phyloP scores from a whole-genome alignment of 2,329 filamentous ascomycete genomes.

The Zymoseptoria passerinii region DNA sequence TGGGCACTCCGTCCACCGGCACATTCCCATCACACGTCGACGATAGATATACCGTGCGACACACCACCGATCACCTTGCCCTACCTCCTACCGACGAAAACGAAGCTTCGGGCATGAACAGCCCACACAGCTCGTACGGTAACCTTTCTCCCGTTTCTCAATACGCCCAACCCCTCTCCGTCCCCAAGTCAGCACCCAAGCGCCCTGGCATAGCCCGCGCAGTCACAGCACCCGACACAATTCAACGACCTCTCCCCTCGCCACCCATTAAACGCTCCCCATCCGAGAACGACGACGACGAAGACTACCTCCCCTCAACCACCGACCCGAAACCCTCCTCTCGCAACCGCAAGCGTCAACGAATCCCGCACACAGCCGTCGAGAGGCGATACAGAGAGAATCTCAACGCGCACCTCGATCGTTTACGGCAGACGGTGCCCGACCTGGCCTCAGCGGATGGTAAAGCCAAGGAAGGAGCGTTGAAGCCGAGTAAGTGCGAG shows the following conservation, averaged over 20 bases:
- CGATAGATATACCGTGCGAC: slow-evolving; percentile 17
- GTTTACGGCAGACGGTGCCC: slow-evolving; percentile 27
- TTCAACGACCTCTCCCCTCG: slow-evolving; percentile 10
- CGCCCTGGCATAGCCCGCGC: slow-evolving; percentile 19
- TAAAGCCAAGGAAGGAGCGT: slow-evolving; percentile 12
- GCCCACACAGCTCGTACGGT: slow-evolving; percentile 19
- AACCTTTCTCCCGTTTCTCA: slow-evolving; percentile 12
- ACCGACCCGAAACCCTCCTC: slow-evolving; percentile 10
- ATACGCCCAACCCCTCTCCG: slow-evolving; percentile 3
- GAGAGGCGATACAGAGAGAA: slow-evolving; percentile 32
- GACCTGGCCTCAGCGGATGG: slow-evolving; percentile 18
- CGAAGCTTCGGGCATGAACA: slow-evolving; percentile 14
- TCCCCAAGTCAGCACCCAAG: background rate
- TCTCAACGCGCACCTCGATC: slow-evolving; percentile 30
- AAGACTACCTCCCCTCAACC: slow-evolving; percentile 19
- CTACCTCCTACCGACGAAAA: slow-evolving; percentile 11
- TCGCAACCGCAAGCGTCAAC: slow-evolving; percentile 28
- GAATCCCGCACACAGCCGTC: slow-evolving; percentile 31
- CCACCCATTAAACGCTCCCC: slow-evolving; percentile 17
- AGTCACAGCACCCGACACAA: slow-evolving; percentile 21
- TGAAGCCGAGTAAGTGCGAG: slow-evolving; percentile 32
- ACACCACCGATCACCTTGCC: slow-evolving; percentile 13
- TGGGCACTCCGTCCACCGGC: slow-evolving; percentile 22
- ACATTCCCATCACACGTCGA: slow-evolving; percentile 16
- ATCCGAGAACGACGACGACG: slow-evolving; percentile 25